Evolutionary conservation across 1,284 basidiomycete genomes (phyloP).

Genomic region (Rhodotorula sp.): DNA sequence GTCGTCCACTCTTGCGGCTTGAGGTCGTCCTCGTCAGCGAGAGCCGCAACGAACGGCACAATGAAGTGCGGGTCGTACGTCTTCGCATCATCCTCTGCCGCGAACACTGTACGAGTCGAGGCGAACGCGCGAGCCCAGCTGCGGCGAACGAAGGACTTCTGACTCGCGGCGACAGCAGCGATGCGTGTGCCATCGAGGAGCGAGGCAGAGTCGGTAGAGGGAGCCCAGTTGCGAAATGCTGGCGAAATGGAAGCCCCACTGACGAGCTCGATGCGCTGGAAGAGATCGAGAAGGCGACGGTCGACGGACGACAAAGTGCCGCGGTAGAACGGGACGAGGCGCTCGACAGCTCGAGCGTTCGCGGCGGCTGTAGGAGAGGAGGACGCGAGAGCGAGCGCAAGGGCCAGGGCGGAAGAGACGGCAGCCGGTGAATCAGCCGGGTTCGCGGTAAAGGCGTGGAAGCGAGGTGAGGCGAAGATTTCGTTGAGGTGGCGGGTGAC

Average conservation of each 20-base stretch:
- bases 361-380: constrained; percentile 23
- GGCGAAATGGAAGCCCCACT: constrained; percentile 16
- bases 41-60: constrained; percentile 17
- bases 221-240: constrained; percentile 25
- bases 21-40: constrained; percentile 33
- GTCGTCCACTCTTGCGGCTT: constrained; percentile 37
- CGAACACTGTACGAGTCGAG: constrained; percentile 9
- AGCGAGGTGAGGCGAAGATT: constrained; percentile 31
- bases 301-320: constrained; percentile 28
- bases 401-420: not conserved
- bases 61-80: constrained; percentile 39
- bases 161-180: constrained; percentile 14
- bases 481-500: constrained; percentile 38
- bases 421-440: not conserved
- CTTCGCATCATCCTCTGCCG: constrained; percentile 9
- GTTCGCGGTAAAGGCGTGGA: constrained; percentile 8
- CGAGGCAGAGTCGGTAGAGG: constrained; percentile 10
- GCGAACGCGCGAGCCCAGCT: constrained; percentile 33
- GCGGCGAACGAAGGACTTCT: constrained; percentile 15
- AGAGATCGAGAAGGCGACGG: constrained; percentile 25
- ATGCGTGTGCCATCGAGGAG: constrained; percentile 30
- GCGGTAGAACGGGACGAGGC: constrained; percentile 37
- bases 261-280: constrained; percentile 32
- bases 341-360: constrained; percentile 24
- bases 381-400: constrained; percentile 26